Evolutionary conservation across 805 yeast genomes (phyloP).

Genomic region (Blastobotrys chiropterorum): DNA sequence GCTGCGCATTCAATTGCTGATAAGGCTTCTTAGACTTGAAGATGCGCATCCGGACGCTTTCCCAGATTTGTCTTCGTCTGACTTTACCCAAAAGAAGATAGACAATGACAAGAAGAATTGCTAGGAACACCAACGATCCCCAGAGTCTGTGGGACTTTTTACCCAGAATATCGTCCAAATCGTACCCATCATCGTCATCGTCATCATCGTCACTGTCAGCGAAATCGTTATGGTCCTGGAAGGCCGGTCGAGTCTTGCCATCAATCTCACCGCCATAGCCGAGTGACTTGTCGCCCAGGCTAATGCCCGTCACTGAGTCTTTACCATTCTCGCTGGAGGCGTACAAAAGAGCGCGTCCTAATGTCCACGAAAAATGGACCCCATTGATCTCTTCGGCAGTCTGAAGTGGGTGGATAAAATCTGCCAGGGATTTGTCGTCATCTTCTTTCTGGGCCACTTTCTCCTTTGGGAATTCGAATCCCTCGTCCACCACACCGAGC

Average conservation of each 20-base stretch:
- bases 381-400: conserved; percentile 78
- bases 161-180: conserved; percentile 15
- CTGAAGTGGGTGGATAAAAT: conserved; percentile 43
- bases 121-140: conserved; percentile 34
- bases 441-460: not conserved
- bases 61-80: conserved; percentile 18
- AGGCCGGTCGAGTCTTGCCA: conserved; percentile 10
- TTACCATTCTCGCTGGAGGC: conserved; percentile 35
- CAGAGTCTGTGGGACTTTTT: conserved; percentile 29
- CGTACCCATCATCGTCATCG: conserved; percentile 19
- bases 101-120: conserved; percentile 27
- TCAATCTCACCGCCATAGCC: conserved; percentile 17
- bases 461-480: conserved; percentile 67
- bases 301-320: conserved; percentile 15
- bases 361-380: conserved; percentile 88
- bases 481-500: conserved; percentile 80
- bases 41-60: conserved; percentile 15
- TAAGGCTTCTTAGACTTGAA: conserved; percentile 4
- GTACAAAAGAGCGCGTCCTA: conserved; percentile 78
- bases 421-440: not conserved
- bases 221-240: conserved; percentile 5
- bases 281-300: conserved; percentile 4
- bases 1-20: conserved; percentile 8
- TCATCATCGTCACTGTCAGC: conserved; percentile 11
- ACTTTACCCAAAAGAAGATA: conserved; percentile 34